A percentile compares a stretch with the other conserved stretches of the same genome.
Conservation (phyloP, 257 asterid genomes). For the Solanum bulbocastanum region DNA sequence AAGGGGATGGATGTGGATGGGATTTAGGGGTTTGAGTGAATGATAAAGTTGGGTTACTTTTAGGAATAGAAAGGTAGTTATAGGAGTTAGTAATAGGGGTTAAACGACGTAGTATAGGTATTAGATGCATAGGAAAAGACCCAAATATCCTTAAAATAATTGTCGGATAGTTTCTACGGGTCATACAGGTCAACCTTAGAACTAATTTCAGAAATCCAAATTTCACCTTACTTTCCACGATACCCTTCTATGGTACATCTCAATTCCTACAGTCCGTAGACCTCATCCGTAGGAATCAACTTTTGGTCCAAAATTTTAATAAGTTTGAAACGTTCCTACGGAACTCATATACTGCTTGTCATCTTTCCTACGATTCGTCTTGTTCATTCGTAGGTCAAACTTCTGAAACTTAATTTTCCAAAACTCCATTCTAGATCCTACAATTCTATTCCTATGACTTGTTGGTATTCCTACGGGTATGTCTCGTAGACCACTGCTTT, state of each 20-base stretch:
- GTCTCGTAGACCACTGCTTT: background rate
- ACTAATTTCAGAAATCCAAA: too few relatives aligned
- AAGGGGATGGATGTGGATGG: background rate
- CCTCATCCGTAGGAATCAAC: background rate
- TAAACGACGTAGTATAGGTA: background rate
- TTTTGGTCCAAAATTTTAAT: background rate
- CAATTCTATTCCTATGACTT: background rate
- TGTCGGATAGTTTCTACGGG: background rate
- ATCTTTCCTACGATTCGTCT: background rate
- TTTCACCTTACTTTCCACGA: too few relatives aligned
- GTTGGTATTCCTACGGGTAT: background rate
- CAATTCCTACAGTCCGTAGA: background rate
- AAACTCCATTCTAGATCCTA: background rate
- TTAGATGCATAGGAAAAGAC: background rate
- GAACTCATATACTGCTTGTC: background rate
- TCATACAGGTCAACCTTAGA: too few relatives aligned
- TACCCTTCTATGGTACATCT: background rate
- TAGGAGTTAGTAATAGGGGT: background rate
- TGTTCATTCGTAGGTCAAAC: background rate
- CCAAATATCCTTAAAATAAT: background rate
- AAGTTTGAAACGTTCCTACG: background rate
- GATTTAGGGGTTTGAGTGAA: background rate
- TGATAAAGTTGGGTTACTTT: background rate
- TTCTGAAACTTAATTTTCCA: background rate
- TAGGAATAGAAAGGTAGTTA: background rate